These are phyloP conservation scores for Chloris gayana DNA, from an alignment of 176 grass and related monocot genomes.

Conservation along the genomic window DNA sequence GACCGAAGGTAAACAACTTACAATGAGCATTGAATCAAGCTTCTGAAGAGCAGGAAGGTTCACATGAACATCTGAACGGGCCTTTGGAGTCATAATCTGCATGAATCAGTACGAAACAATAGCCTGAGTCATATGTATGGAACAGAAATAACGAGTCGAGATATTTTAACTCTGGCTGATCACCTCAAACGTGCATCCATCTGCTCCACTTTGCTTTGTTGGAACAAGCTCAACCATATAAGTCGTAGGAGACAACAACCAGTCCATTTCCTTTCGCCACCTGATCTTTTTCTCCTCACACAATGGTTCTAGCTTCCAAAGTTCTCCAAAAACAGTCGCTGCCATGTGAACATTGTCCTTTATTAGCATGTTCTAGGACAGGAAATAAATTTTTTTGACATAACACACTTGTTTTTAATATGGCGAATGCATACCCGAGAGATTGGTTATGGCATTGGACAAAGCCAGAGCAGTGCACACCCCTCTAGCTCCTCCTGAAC, in stretches of 20 bases:
- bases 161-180: conserved; percentile 11
- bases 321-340: conserved; percentile 92
- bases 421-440: conserved; percentile 63
- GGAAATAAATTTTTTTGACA: not conserved
- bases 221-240: conserved; percentile 98
- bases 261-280: conserved; percentile 96
- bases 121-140: conserved; percentile 16
- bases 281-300: conserved; percentile 77
- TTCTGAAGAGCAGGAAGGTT: conserved; percentile 99
- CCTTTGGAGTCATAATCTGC: conserved; percentile 97
- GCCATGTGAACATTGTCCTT: conserved; percentile 15
- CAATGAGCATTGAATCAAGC: conserved; percentile 93
- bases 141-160: not conserved
- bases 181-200: conserved; percentile 84
- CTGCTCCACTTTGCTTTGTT: conserved; percentile 81
- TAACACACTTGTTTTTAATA: conserved; percentile 21
- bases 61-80: conserved; percentile 93
- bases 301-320: conserved; percentile 97
- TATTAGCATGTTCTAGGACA: conserved; percentile 2
- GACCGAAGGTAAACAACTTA: conserved; percentile 49
- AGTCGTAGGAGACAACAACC: conserved; percentile 89
- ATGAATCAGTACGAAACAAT: conserved; percentile 20
- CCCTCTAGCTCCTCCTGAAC: conserved; percentile 74
- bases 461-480: conserved; percentile 78
- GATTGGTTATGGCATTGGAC: conserved; percentile 86